phyloP scores from a whole-genome alignment of 192 early-diverging fungal species.

The Coemansia biformis region DNA sequence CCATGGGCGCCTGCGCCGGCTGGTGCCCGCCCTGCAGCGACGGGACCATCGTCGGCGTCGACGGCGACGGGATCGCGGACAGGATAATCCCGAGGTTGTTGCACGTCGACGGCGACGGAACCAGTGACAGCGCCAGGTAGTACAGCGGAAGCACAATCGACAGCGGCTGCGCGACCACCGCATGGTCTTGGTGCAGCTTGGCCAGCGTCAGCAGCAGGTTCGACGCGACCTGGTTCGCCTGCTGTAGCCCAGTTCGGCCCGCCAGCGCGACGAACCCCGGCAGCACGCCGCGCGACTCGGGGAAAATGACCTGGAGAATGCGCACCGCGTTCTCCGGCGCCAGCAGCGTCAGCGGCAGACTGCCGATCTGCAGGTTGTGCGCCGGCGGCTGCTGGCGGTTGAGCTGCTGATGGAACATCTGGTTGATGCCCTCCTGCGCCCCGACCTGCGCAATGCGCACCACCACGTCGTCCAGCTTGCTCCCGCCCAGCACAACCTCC shows the following conservation, averaged over 20 bases:
- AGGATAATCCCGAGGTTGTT: conserved; percentile 87
- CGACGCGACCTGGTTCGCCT: conserved; percentile 42
- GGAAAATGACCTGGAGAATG: conserved; percentile 55
- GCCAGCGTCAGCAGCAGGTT: conserved; percentile 75
- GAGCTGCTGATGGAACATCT: conserved; percentile 38
- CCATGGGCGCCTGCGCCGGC: conserved; percentile 57
- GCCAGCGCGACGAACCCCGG: conserved; percentile 55
- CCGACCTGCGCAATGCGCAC: conserved; percentile 46
- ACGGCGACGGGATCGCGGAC: conserved; percentile 60
- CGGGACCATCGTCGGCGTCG: conserved; percentile 48
- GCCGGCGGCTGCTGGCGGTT: conserved; percentile 21
- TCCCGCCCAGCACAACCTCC: conserved; percentile 62
- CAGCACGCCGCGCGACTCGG: conserved; percentile 59
- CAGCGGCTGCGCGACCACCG: conserved; percentile 53
- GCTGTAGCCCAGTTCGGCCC: conserved; percentile 40
- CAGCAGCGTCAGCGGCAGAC: conserved; percentile 56
- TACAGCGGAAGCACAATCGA: conserved; percentile 73
- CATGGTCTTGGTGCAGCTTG: conserved; percentile 81
- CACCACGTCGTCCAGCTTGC: conserved; percentile 42
- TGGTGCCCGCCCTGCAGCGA: conserved; percentile 46
- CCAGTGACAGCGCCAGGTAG: conserved; percentile 72
- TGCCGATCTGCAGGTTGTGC: conserved; percentile 18
- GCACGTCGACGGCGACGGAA: conserved; percentile 81
- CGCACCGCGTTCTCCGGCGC: conserved; percentile 60
- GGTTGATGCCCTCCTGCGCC: conserved; percentile 36